phyloP scores from a whole-genome alignment of 495 filamentous ascomycete genomes.

The Tuber umbilicatum region DNA sequence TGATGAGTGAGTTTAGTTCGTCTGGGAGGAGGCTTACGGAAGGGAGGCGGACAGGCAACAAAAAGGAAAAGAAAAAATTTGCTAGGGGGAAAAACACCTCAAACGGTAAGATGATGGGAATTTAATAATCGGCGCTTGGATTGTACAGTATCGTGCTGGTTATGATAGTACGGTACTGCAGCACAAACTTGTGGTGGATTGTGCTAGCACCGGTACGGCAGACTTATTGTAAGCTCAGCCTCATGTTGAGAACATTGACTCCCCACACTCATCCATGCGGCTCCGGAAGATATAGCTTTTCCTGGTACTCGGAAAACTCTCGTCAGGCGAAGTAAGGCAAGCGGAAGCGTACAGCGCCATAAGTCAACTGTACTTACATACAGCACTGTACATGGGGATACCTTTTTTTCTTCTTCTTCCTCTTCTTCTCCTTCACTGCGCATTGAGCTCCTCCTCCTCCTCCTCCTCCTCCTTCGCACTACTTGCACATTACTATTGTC shows the following conservation, averaged over 20 bases:
- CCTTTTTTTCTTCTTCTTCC: not conserved
- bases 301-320: not conserved
- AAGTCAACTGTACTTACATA: not conserved
- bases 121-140: not conserved
- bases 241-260: not conserved
- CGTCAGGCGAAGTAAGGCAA: not conserved
- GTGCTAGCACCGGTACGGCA: not conserved
- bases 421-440: not conserved
- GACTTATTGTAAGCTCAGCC: not conserved
- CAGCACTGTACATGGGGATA: not conserved
- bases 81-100: not conserved
- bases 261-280: not conserved
- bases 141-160: too few species aligned
- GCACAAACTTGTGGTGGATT: not conserved
- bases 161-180: too few species aligned
- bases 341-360: not conserved
- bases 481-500: not conserved
- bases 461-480: not conserved
- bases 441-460: not conserved
- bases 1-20: not conserved
- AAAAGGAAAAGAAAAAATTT: not conserved
- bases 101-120: not conserved
- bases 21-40: not conserved
- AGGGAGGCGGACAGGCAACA: not conserved
- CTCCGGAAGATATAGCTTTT: conserved; percentile 1